phyloP scores from a whole-genome alignment of 306 rosid genomes.

The Calophaca sinica region DNA sequence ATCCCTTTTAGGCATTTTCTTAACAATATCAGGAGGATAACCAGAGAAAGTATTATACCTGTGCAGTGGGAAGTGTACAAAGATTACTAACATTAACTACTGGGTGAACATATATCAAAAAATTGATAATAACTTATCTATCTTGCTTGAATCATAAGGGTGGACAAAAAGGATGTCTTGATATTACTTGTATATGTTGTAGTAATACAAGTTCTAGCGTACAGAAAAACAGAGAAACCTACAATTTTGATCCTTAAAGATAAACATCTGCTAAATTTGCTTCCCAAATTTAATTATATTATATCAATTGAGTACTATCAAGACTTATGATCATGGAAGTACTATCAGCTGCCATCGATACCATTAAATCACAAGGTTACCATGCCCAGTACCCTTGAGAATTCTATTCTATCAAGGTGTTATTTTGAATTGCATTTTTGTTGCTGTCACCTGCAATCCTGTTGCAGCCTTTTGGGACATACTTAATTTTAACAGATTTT shows the following conservation, averaged over 20 bases:
- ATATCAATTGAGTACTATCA: conserved; percentile 11
- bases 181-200: conserved; percentile 1
- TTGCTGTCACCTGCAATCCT: background rate
- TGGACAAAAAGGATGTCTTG: background rate
- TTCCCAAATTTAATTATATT: conserved; percentile 7
- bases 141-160: conserved; percentile 12
- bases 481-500: background rate
- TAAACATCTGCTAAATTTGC: conserved; percentile 20
- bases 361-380: background rate
- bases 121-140: conserved; percentile 29
- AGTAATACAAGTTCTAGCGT: conserved; percentile 11
- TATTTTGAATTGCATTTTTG: background rate
- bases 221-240: conserved; percentile 1
- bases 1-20: conserved; percentile 99
- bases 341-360: background rate
- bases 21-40: conserved; percentile 98
- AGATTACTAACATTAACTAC: conserved; percentile 43
- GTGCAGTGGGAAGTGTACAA: conserved; percentile 47
- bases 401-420: conserved; percentile 24
- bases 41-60: conserved; percentile 95
- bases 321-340: conserved; percentile 16
- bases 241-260: conserved; percentile 3
- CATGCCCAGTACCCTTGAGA: background rate
- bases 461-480: background rate
- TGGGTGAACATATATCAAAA: conserved; percentile 12